phyloP scores from a whole-genome alignment of 2,329 filamentous ascomycete species.

The Lachnellula suecica region DNA sequence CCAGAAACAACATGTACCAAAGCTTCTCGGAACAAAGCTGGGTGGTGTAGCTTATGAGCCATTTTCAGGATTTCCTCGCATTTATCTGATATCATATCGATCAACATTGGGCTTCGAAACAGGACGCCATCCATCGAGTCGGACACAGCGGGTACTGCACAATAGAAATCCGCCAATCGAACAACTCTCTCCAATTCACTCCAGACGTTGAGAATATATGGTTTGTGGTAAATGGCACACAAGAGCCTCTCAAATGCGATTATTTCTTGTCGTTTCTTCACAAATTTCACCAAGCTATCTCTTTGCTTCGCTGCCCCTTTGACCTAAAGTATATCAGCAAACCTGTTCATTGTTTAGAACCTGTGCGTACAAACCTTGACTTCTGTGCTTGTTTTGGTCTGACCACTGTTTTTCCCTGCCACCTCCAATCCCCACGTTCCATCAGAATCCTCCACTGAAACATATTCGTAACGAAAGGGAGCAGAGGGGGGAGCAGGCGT shows the following conservation, averaged over 20 bases:
- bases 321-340: no score
- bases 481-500: neutral
- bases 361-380: no score
- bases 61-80: neutral
- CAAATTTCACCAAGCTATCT: neutral
- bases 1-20: constrained; percentile 11
- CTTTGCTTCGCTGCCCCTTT: no score
- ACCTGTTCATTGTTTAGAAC: no score
- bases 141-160: constrained; percentile 6
- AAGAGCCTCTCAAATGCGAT: constrained; percentile 14
- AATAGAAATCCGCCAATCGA: constrained; percentile 13
- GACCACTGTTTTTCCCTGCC: neutral
- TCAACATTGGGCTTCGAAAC: neutral
- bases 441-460: constrained; percentile 15
- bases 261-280: neutral
- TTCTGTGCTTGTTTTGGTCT: no score
- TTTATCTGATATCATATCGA: neutral
- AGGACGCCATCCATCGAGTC: neutral
- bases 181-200: constrained; percentile 1
- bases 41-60: constrained; percentile 10
- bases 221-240: constrained; percentile 12
- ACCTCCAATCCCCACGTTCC: constrained; percentile 14
- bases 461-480: constrained; percentile 15
- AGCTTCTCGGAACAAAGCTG: constrained; percentile 13
- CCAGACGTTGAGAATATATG: constrained; percentile 5